Conservation (phyloP, 371 early-diverging fungal species). For the Lichtheimia ramosa region DNA sequence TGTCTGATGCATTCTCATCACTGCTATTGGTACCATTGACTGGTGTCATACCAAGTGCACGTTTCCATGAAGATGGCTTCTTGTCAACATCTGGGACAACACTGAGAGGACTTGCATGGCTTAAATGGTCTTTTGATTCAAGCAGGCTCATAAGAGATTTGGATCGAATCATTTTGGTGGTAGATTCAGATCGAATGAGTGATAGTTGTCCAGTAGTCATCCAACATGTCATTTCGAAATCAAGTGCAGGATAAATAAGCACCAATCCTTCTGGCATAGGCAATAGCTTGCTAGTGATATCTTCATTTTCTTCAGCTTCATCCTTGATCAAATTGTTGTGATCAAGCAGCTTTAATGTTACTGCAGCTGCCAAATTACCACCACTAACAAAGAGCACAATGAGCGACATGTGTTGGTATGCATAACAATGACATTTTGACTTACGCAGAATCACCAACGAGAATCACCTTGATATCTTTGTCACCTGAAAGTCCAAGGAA, state of each 20-base stretch:
- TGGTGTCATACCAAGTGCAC: conserved; percentile 24
- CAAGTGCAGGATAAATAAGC: conserved; percentile 86
- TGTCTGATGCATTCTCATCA: not conserved
- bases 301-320: not conserved
- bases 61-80: conserved; percentile 32
- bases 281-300: conserved; percentile 31
- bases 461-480: conserved; percentile 52
- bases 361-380: conserved; percentile 74
- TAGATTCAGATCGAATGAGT: conserved; percentile 47
- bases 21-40: not conserved
- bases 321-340: conserved; percentile 33
- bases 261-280: conserved; percentile 67
- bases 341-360: conserved; percentile 69
- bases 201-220: conserved; percentile 73
- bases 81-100: conserved; percentile 54
- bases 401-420: not conserved
- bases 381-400: conserved; percentile 49
- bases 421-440: conserved; percentile 14
- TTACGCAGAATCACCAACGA: conserved; percentile 96
- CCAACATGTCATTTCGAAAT: conserved; percentile 91
- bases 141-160: conserved; percentile 53
- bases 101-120: conserved; percentile 56
- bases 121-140: conserved; percentile 59
- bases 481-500: conserved; percentile 69
- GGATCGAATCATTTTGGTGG: conserved; percentile 54